Base-by-base conservation (phyloP, 371 early-diverging fungal genomes). In the Rhizopus microsporus region DNA sequence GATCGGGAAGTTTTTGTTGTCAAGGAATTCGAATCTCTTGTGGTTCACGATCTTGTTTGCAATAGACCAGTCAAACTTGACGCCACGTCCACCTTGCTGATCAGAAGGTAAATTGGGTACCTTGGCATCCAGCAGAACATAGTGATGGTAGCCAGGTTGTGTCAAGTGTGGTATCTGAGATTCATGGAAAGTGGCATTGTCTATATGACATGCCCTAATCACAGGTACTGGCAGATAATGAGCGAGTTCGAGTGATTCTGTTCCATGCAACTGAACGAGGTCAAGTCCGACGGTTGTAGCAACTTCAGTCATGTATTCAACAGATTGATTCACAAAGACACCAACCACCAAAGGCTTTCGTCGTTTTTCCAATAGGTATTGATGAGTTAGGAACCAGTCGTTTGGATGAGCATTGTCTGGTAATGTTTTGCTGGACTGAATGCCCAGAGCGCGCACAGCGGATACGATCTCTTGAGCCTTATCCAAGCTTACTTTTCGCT, bases 191-290 rank as follows among this genome's bases (percentile, higher is more conserved):
- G 78, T 72, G 5, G 56, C 59, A 5, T 65, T 75, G 44, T 80
- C 85, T n/a, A 96, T 80, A 62, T 93, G 94, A 78, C 93, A 88
- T 0, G 89, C 95, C 68, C 93, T 93, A 72, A 95, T 90, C 29
- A 92, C 91, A 2, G 96, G 96, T 0, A 88, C 84, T 15, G 92
- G 88, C 23, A 95, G 69, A 55, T 87, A 81, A 30, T 72, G 75
- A 5, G 87, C 81, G 49, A 86, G 57, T 31, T 84, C 84, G 0
- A 82, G 67, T 4, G 87, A 67, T 71, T 95, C 96, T 13, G 83
- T 75, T 0, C 96, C 95, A 68, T 98, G 99, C 57, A 97, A 78
- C 75, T 98, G 99, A 17, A 96, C 89, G 17, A 95, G 56, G 69
- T 97, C 97, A 35, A 97, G 78, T 8, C 88, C 86, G 23, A 88